Evolutionary conservation across 2,329 filamentous ascomycete species (phyloP), one percentile per base, ranked within the genome.

Genomic region (Leptographium lundbergii): DNA sequence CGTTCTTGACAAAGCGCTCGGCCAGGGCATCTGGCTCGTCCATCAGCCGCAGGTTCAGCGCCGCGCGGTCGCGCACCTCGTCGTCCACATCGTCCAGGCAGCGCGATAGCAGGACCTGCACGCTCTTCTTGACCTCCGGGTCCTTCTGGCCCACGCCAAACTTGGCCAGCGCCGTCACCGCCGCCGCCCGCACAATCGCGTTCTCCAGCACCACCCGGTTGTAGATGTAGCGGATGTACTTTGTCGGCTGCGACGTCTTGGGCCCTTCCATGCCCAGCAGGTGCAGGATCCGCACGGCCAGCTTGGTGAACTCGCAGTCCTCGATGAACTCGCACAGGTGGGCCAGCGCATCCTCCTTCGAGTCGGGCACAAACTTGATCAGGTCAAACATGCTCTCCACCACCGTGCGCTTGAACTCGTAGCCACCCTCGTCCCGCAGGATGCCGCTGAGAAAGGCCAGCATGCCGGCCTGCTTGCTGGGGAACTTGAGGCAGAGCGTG

Each of bases 311-410:
- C 71, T 99, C 94, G 76, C 94, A 99, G 71, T 99, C 94, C 74
- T 99, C 94, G 64, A 99, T 99, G 70, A 99, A 99, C 71, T 99
- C 94, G 76, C 94, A 97, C 25, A 99, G 83, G 69, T 97, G 94
- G 17, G 92, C 89, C 55, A 99, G 83, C 22, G 94, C 92, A 65
- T 86, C 83, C 68, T 86, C 84, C 72, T 86, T 86, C 36, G 83
- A 85, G 61, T 96, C 94, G 1, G 94, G 94, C 3, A 99, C 92
- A 68, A 99, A 99, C 73, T 97, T 96, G 78, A 99, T 97, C 59
- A 99, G 77, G 68, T 99, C 94, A 69, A 99, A 97, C 86, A 99
- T 97, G 79, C 91, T 96, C 77, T 99, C 94, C 24, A 99, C 92
- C 13, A 99, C 92, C 57, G 90, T 88, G 60, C 90, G 87, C 83